A percentile compares a stretch with the other conserved stretches of the same genome.
Conservation (phyloP, 257 asterid genomes). For the Jacaranda copaia region DNA sequence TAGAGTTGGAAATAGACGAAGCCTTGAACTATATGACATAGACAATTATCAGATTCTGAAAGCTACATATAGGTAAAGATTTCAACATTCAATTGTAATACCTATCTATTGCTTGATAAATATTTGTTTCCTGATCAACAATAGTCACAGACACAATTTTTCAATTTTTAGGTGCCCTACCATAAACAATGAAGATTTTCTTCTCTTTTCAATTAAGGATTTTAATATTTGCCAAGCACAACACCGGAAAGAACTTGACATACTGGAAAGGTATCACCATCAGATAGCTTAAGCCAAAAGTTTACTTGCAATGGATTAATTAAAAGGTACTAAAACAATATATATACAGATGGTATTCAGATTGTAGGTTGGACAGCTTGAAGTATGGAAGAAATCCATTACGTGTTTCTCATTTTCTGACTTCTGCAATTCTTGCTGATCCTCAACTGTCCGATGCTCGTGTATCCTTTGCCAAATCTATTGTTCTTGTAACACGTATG, state of each 20-base stretch:
- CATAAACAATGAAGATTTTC: conserved; percentile 35
- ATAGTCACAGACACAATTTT: neutral
- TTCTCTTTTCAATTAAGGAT: conserved; percentile 38
- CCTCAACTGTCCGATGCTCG: conserved; percentile 50
- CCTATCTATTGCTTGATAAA: neutral
- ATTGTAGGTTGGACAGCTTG: conserved; percentile 40
- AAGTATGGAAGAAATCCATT: conserved; percentile 37
- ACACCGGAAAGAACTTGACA: conserved; percentile 48
- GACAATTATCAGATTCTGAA: conserved; percentile 32
- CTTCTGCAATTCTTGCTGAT: conserved; percentile 39
- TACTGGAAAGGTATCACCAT: conserved; percentile 44
- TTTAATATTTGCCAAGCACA: conserved; percentile 52
- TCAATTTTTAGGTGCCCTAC: conserved; percentile 33
- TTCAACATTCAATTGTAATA: neutral
- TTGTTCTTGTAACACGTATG: conserved; percentile 37
- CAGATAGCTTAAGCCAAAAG: conserved; percentile 2
- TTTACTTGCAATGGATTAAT: neutral
- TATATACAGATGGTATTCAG: conserved; percentile 49
- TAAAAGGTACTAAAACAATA: neutral
- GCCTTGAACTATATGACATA: conserved; percentile 41
- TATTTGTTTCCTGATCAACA: neutral
- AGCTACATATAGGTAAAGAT: conserved; percentile 43
- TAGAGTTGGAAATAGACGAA: conserved; percentile 32
- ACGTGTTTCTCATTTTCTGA: conserved; percentile 34
- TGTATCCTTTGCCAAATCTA: conserved; percentile 36